Conservation (phyloP, 2,329 filamentous ascomycete genomes). For the Chrysoporthe deuterocubensis region DNA sequence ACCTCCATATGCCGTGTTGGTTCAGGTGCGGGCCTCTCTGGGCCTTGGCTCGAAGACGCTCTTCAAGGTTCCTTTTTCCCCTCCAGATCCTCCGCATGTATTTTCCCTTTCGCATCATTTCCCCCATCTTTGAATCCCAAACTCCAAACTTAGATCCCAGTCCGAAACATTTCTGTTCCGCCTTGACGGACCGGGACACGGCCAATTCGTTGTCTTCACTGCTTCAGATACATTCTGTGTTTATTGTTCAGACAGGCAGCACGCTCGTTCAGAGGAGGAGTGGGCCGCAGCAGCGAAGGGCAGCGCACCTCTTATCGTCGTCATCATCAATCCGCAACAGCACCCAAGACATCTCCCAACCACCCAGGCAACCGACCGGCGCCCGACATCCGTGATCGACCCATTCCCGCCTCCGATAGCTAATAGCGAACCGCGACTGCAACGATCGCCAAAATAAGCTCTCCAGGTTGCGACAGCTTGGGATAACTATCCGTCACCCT, state of each 20-base stretch:
- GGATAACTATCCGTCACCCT: not conserved
- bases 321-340: constrained; percentile 14
- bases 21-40: not conserved
- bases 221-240: constrained; percentile 18
- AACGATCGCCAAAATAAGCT: constrained; percentile 19
- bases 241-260: constrained; percentile 17
- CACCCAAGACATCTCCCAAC: not conserved
- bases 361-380: constrained; percentile 11
- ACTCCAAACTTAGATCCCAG: constrained; percentile 22
- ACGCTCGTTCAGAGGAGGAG: constrained; percentile 5
- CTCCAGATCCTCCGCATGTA: constrained; percentile 4
- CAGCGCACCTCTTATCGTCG: not conserved
- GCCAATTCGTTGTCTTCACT: constrained; percentile 11
- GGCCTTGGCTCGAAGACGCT: not conserved
- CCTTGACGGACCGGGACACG: constrained; percentile 11
- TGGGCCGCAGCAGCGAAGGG: not conserved
- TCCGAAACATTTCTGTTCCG: constrained; percentile 26
- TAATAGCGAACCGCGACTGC: constrained; percentile 16
- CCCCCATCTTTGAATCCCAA: not conserved
- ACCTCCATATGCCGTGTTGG: constrained; percentile 4
- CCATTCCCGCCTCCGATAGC: constrained; percentile 13
- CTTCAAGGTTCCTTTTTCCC: constrained; percentile 3
- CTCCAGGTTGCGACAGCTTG: constrained; percentile 10
- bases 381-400: constrained; percentile 13
- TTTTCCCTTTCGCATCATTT: constrained; percentile 7